Conservation (phyloP, 768 basidiomycete genomes). For the Boletus barrowsii region DNA sequence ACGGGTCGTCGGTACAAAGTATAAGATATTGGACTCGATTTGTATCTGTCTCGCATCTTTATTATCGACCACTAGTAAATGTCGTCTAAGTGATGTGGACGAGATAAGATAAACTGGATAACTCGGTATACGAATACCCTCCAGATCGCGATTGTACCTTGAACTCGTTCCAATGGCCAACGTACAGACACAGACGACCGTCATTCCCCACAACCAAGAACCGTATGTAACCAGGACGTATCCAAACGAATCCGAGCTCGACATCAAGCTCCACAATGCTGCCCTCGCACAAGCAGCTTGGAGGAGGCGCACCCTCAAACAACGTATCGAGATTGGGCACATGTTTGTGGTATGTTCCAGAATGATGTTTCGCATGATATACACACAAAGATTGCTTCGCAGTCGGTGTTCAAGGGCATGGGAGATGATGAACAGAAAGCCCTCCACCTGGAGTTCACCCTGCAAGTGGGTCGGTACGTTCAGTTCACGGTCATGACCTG, state of each 20-base stretch:
- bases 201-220: conserved; percentile 76
- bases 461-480: conserved; percentile 89
- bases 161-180: conserved; percentile 16
- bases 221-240: conserved; percentile 57
- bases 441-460: conserved; percentile 64
- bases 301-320: conserved; percentile 54
- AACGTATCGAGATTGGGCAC: conserved; percentile 68
- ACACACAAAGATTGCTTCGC: background rate
- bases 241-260: conserved; percentile 57
- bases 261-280: conserved; percentile 54
- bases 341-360: conserved; percentile 60
- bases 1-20: conserved; percentile 89
- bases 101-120: conserved; percentile 14
- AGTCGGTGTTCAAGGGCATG: conserved; percentile 49
- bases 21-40: conserved; percentile 34
- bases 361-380: background rate
- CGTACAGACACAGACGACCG: conserved; percentile 64
- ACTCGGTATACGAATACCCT: background rate
- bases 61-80: background rate
- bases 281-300: conserved; percentile 72
- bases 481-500: background rate
- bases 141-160: background rate
- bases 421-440: conserved; percentile 48
- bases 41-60: conserved; percentile 8
- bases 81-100: background rate